These are phyloP conservation scores for Aspergillus fructus DNA, from an alignment of 2,329 filamentous ascomycete genomes.

Conservation along the genomic window DNA sequence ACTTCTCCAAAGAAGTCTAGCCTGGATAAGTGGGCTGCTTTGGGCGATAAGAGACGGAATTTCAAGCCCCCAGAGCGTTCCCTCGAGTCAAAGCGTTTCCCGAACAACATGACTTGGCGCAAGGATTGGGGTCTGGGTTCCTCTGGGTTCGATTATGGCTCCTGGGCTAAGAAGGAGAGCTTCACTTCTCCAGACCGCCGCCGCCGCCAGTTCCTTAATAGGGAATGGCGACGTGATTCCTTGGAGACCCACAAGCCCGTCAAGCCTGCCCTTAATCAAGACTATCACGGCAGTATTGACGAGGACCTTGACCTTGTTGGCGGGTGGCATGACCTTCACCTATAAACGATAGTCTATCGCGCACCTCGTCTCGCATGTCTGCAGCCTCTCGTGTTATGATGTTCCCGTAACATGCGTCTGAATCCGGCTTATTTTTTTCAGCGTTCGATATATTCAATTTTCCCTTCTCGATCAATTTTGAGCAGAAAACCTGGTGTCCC, in stretches of 20 bases:
- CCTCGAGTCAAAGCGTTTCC: conserved; percentile 50
- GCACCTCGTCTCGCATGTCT: conserved; percentile 8
- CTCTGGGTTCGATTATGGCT: conserved; percentile 37
- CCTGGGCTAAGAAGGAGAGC: conserved; percentile 35
- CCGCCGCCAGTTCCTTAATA: conserved; percentile 39
- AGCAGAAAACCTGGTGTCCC: conserved; percentile 2
- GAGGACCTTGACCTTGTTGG: conserved; percentile 93
- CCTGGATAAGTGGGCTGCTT: conserved; percentile 83
- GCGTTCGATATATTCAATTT: conserved; percentile 6
- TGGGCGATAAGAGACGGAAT: conserved; percentile 80
- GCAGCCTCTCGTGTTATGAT: conserved; percentile 20
- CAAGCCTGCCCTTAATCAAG: conserved; percentile 44
- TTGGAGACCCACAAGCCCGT: conserved; percentile 30
- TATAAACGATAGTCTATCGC: conserved; percentile 41
- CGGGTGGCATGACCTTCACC: conserved; percentile 74
- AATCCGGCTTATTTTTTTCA: conserved; percentile 2
- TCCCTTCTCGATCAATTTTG: conserved; percentile 2
- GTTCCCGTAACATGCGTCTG: conserved; percentile 15
- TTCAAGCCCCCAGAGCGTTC: conserved; percentile 56
- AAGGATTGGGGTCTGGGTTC: conserved; percentile 42
- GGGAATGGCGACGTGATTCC: conserved; percentile 48
- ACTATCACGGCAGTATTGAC: conserved; percentile 50
- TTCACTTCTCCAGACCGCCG: conserved; percentile 29
- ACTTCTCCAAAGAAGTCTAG: conserved; percentile 55
- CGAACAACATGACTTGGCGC: conserved; percentile 42